Conservation (phyloP, 1,284 basidiomycete genomes). For the Mrakiaceae sp. region DNA sequence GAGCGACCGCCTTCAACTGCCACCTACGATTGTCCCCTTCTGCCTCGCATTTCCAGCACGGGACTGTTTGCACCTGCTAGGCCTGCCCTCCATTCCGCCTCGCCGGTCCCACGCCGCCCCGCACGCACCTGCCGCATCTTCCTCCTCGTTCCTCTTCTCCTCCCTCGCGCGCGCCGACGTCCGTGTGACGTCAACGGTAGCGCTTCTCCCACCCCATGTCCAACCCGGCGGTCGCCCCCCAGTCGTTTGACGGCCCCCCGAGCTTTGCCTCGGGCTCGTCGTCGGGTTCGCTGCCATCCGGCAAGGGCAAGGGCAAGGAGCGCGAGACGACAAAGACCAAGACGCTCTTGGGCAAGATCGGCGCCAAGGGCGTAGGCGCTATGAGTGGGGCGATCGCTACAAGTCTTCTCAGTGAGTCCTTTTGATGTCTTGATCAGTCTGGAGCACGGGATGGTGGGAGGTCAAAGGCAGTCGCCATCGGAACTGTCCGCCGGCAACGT, state of each 20-base stretch:
- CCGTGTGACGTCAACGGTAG: too few species aligned
- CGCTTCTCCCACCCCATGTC: too few species aligned
- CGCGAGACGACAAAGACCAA: slow-evolving; percentile 22
- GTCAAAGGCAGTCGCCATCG: neutral
- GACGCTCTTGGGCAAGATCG: slow-evolving; percentile 12
- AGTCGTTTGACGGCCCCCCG: neutral
- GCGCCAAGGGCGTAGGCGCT: slow-evolving; percentile 33
- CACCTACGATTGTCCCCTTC: too few species aligned
- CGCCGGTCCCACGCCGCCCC: too few species aligned
- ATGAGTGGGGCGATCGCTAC: slow-evolving; percentile 36
- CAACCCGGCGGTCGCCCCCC: neutral
- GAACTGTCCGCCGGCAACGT: neutral
- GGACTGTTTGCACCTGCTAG: too few species aligned
- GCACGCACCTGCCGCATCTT: too few species aligned
- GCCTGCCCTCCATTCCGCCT: too few species aligned
- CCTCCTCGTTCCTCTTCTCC: too few species aligned
- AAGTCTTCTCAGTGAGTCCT: slow-evolving; percentile 32
- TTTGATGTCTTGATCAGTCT: neutral
- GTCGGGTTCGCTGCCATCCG: neutral
- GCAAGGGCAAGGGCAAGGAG: slow-evolving; percentile 29
- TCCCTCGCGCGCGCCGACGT: too few species aligned
- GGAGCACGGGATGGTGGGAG: neutral
- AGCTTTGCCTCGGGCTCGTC: neutral
- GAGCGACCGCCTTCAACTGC: too few species aligned
- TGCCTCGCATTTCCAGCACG: too few species aligned